Percentiles rank a stretch among this genome's conserved stretches.
Evolutionary conservation across 768 basidiomycete genomes (phyloP).

Genomic region (Mycena crocata): DNA sequence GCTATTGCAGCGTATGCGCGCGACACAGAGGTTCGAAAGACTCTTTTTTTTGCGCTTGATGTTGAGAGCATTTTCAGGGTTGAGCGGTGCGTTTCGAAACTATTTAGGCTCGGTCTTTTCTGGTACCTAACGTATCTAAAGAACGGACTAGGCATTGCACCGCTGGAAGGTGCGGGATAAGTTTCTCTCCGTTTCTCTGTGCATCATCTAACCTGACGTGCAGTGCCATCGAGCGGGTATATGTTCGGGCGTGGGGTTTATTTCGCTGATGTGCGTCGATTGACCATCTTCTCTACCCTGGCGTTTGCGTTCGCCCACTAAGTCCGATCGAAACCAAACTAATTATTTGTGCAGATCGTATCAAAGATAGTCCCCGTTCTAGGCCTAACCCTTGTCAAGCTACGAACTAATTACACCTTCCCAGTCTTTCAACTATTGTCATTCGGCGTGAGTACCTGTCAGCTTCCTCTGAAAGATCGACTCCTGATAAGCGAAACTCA

Average conservation of each 20-base stretch:
- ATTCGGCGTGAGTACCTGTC: not conserved
- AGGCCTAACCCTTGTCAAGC: not conserved
- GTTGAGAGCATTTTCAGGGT: not conserved
- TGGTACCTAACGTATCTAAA: constrained; percentile 19
- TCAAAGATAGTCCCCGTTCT: constrained; percentile 9
- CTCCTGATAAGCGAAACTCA: not conserved
- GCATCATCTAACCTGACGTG: not conserved
- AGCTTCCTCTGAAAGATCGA: not conserved
- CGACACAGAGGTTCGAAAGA: constrained; percentile 11
- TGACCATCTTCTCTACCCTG: not conserved
- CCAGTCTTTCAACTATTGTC: constrained; percentile 21
- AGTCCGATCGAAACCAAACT: no score
- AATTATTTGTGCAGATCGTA: constrained; percentile 10
- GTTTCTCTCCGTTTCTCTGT: not conserved
- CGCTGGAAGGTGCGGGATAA: constrained; percentile 14
- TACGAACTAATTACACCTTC: not conserved
- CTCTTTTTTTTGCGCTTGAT: not conserved
- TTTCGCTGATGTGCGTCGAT: constrained; percentile 15
- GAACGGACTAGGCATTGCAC: constrained; percentile 17
- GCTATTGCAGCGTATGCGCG: constrained; percentile 1
- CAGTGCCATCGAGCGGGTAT: constrained; percentile 15
- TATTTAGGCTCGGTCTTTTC: constrained; percentile 13
- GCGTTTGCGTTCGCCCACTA: not conserved
- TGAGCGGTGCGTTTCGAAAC: constrained; percentile 10
- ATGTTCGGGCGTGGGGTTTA: constrained; percentile 22